phyloP scores from a whole-genome alignment of 2,329 filamentous ascomycete species.

The Canariomyces notabilis region DNA sequence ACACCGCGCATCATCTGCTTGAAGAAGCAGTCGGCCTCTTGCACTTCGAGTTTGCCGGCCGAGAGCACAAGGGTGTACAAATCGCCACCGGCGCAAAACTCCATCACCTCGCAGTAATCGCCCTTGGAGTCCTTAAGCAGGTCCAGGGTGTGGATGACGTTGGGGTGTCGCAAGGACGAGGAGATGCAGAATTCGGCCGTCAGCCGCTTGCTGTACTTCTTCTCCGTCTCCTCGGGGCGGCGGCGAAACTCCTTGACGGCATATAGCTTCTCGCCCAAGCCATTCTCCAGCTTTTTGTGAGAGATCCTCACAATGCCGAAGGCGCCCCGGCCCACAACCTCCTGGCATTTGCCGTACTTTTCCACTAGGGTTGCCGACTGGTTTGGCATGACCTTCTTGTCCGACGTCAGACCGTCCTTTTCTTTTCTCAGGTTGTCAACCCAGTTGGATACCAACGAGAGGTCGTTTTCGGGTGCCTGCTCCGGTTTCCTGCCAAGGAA shows the following conservation, averaged over 20 bases:
- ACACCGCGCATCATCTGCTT: conserved; percentile 99
- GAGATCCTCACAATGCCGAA: conserved; percentile 98
- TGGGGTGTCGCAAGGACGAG: conserved; percentile 90
- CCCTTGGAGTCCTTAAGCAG: conserved; percentile 93
- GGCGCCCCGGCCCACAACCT: conserved; percentile 90
- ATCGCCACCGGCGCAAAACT: conserved; percentile 95
- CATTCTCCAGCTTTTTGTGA: conserved; percentile 84
- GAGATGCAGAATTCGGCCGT: conserved; percentile 99
- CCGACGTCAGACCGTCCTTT: conserved; percentile 68
- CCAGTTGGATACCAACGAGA: conserved; percentile 93
- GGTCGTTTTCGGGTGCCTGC: conserved; percentile 69
- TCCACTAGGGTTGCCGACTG: conserved; percentile 77
- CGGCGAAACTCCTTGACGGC: conserved; percentile 98
- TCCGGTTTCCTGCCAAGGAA: conserved; percentile 82
- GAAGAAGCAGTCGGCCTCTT: conserved; percentile 96
- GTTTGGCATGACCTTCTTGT: conserved; percentile 72
- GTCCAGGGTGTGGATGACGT: conserved; percentile 96
- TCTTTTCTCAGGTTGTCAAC: conserved; percentile 89
- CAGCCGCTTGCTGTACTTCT: conserved; percentile 95
- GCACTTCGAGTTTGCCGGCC: conserved; percentile 83
- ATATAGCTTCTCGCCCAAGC: conserved; percentile 81
- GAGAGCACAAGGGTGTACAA: conserved; percentile 90
- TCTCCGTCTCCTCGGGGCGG: conserved; percentile 86
- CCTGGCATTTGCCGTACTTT: conserved; percentile 98
- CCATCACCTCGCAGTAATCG: conserved; percentile 98